Evolutionary conservation across 2,329 filamentous ascomycete species (phyloP).

Genomic region (Nemania serpens): DNA sequence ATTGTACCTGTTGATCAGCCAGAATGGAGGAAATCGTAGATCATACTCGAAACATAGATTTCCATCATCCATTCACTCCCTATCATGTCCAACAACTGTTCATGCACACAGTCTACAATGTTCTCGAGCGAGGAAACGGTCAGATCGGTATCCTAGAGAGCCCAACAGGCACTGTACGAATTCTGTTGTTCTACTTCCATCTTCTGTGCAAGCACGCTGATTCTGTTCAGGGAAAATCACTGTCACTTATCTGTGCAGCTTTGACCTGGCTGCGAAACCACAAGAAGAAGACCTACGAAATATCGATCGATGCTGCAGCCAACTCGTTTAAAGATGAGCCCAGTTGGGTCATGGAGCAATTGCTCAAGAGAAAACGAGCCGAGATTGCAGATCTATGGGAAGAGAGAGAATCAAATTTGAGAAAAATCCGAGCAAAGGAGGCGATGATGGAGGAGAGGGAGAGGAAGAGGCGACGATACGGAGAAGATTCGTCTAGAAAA

Average conservation of each 20-base stretch:
- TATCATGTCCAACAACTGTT: conserved; percentile 88
- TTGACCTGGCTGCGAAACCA: conserved; percentile 89
- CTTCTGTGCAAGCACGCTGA: conserved; percentile 24
- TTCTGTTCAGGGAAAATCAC: conserved; percentile 72
- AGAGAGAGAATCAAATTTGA: conserved; percentile 74
- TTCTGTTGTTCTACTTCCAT: background rate
- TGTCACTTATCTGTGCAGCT: conserved; percentile 87
- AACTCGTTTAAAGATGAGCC: conserved; percentile 68
- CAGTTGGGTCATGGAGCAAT: conserved; percentile 82
- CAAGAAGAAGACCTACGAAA: conserved; percentile 66
- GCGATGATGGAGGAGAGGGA: conserved; percentile 58
- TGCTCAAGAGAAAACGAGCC: conserved; percentile 68
- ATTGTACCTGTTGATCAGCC: background rate
- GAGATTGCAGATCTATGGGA: conserved; percentile 69
- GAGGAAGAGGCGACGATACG: conserved; percentile 52
- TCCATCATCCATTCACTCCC: conserved; percentile 85
- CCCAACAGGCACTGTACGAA: conserved; percentile 74
- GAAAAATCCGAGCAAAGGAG: conserved; percentile 66
- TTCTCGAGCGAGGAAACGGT: conserved; percentile 70
- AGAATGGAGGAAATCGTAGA: conserved; percentile 37
- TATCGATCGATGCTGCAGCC: conserved; percentile 51
- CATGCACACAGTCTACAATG: conserved; percentile 81
- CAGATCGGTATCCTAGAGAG: conserved; percentile 90
- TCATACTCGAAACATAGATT: conserved; percentile 55
- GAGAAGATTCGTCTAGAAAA: conserved; percentile 38